phyloP scores from a whole-genome alignment of 768 basidiomycete genomes.

The Mycena filopes region DNA sequence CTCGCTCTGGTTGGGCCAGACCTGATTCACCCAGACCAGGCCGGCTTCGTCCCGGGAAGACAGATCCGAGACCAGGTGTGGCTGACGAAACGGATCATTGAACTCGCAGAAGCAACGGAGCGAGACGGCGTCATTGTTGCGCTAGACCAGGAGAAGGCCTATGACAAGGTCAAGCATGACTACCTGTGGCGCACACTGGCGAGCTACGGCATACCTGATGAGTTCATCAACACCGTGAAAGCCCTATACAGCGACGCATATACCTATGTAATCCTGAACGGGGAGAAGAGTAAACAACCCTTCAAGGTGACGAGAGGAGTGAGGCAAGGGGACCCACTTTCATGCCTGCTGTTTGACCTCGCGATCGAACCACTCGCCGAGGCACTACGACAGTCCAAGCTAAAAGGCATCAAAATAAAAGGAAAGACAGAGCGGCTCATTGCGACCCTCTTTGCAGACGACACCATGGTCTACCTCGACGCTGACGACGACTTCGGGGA shows the following conservation, averaged over 20 bases:
- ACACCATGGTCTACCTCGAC: conserved; percentile 33
- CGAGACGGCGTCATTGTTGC: too few relatives aligned
- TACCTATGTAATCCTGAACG: conserved; percentile 29
- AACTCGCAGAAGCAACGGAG: too few relatives aligned
- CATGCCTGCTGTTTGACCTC: conserved; percentile 10
- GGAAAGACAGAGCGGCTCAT: conserved; percentile 15
- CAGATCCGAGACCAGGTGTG: conserved; percentile 41
- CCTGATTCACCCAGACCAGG: conserved; percentile 40
- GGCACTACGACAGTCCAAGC: background rate
- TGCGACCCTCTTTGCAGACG: conserved; percentile 38
- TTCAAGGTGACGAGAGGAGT: conserved; percentile 23
- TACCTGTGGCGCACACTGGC: conserved; percentile 2
- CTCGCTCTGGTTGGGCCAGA: conserved; percentile 9
- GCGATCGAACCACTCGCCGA: conserved; percentile 36
- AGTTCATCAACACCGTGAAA: conserved; percentile 26
- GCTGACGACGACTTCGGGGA: conserved; percentile 1
- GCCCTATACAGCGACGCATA: conserved; percentile 25
- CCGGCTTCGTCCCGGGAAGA: too few relatives aligned
- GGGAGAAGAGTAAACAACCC: conserved; percentile 22
- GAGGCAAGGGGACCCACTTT: conserved; percentile 42
- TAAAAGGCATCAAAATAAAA: conserved; percentile 33
- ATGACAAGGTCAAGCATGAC: conserved; percentile 22
- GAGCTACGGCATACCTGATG: conserved; percentile 15
- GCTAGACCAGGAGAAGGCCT: too few relatives aligned
- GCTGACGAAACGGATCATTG: too few relatives aligned